phyloP scores from a whole-genome alignment of 495 filamentous ascomycete genomes.

The Daldinia childiae region DNA sequence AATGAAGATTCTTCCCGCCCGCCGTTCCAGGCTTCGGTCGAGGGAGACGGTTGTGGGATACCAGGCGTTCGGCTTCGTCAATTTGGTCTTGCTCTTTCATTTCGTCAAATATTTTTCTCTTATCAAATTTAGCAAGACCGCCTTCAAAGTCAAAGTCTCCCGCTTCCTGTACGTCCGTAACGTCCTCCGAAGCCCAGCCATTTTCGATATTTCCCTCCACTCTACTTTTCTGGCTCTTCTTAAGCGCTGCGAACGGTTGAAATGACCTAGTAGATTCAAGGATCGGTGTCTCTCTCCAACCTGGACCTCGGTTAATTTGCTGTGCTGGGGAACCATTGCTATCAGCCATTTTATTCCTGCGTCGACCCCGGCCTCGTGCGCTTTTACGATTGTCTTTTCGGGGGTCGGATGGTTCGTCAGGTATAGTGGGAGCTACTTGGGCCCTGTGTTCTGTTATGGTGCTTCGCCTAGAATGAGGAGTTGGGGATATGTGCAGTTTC shows the following conservation, averaged over 20 bases:
- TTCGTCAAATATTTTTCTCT: slow-evolving; percentile 85
- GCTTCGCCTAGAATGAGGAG: neutral
- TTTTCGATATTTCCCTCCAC: slow-evolving; percentile 70
- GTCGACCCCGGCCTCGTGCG: slow-evolving; percentile 49
- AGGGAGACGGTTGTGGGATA: slow-evolving; percentile 83
- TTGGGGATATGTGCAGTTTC: slow-evolving; percentile 28
- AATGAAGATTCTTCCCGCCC: slow-evolving; percentile 89
- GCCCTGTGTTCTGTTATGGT: slow-evolving; percentile 8
- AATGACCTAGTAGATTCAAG: slow-evolving; percentile 68
- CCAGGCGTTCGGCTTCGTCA: slow-evolving; percentile 86
- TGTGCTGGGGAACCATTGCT: slow-evolving; percentile 29
- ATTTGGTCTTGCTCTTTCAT: slow-evolving; percentile 86
- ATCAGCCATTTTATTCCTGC: slow-evolving; percentile 27
- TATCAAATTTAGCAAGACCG: slow-evolving; percentile 92
- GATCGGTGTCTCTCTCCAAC: slow-evolving; percentile 87
- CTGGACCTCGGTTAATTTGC: slow-evolving; percentile 62
- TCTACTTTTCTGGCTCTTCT: slow-evolving; percentile 58
- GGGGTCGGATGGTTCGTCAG: slow-evolving; percentile 29
- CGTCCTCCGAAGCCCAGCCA: slow-evolving; percentile 96
- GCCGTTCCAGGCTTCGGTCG: slow-evolving; percentile 77
- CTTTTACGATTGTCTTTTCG: slow-evolving; percentile 45
- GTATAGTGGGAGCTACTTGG: slow-evolving; percentile 20
- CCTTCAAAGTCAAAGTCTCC: slow-evolving; percentile 93
- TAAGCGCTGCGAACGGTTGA: slow-evolving; percentile 66
- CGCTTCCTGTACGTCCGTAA: slow-evolving; percentile 94